Evolutionary conservation across 192 early-diverging fungal genomes (phyloP).

Genomic region (Spinellus fusiger): DNA sequence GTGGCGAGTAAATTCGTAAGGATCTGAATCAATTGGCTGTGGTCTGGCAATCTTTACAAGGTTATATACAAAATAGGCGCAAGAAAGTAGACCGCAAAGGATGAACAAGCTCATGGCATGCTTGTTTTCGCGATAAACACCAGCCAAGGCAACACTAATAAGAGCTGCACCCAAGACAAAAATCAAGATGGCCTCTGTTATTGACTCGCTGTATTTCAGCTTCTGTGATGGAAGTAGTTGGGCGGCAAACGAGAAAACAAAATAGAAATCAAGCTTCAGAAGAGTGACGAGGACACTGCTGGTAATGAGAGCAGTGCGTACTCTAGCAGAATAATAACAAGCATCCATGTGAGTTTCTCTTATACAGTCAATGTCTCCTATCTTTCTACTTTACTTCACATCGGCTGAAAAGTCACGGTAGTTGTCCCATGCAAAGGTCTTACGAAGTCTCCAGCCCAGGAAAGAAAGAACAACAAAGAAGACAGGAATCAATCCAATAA

Average conservation of each 20-base stretch:
- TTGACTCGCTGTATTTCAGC: conserved; percentile 21
- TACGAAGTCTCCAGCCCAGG: conserved; percentile 27
- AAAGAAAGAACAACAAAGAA: conserved; percentile 26
- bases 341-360: neutral
- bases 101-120: conserved; percentile 23
- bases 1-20: conserved; percentile 36
- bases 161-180: conserved; percentile 28
- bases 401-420: conserved; percentile 41
- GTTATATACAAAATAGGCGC: conserved; percentile 30
- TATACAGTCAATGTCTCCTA: neutral
- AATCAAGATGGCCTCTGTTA: conserved; percentile 29
- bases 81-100: neutral
- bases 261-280: conserved; percentile 42
- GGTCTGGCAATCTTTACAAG: conserved; percentile 16
- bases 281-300: conserved; percentile 33
- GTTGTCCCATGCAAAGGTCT: conserved; percentile 42
- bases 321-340: neutral
- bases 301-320: conserved; percentile 24
- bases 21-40: conserved; percentile 12
- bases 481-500: conserved; percentile 33
- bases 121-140: conserved; percentile 28
- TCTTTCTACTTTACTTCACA: conserved; percentile 17
- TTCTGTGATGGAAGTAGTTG: conserved; percentile 39
- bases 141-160: conserved; percentile 25
- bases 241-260: conserved; percentile 35